Evolutionary conservation across 2,329 filamentous ascomycete genomes (phyloP).

Genomic region (Xylariomycetidae sp.): DNA sequence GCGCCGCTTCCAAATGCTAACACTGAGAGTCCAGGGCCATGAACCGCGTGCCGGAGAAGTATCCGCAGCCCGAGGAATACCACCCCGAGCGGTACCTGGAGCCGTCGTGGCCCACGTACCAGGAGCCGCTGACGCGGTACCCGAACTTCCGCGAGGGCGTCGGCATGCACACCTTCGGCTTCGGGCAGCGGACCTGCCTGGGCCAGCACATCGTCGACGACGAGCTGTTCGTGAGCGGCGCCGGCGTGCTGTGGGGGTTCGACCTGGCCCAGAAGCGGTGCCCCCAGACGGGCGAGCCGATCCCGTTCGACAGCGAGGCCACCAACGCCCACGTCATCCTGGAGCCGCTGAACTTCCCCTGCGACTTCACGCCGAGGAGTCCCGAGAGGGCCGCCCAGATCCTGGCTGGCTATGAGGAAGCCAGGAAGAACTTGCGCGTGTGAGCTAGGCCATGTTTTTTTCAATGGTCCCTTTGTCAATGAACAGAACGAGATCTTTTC

Average conservation of each 20-base stretch:
- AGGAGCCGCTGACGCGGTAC: constrained; percentile 58
- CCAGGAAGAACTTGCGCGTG: constrained; percentile 28
- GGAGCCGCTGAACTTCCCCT: constrained; percentile 43
- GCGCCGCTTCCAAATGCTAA: too few relatives aligned
- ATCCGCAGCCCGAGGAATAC: constrained; percentile 60
- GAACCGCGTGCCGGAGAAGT: constrained; percentile 53
- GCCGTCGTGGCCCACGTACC: constrained; percentile 58
- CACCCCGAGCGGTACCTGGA: constrained; percentile 60
- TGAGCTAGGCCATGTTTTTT: too few relatives aligned
- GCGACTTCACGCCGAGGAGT: constrained; percentile 39
- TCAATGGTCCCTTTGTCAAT: too few relatives aligned
- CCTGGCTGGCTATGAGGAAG: constrained; percentile 31
- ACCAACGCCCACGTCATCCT: constrained; percentile 50
- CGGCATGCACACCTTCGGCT: constrained; percentile 61
- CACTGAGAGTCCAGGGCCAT: constrained; percentile 45
- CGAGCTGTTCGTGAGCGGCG: constrained; percentile 48
- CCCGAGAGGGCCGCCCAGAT: constrained; percentile 33
- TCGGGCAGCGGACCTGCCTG: constrained; percentile 58
- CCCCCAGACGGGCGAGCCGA: constrained; percentile 34
- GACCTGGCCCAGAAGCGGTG: constrained; percentile 36
- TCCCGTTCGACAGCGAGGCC: constrained; percentile 44
- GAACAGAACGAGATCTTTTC: too few relatives aligned
- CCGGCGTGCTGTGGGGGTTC: constrained; percentile 46
- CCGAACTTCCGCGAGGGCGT: constrained; percentile 56
- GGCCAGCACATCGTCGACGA: constrained; percentile 60